Base-by-base conservation (phyloP, 192 early-diverging fungal genomes). In the Paraglomus brasilianum region DNA sequence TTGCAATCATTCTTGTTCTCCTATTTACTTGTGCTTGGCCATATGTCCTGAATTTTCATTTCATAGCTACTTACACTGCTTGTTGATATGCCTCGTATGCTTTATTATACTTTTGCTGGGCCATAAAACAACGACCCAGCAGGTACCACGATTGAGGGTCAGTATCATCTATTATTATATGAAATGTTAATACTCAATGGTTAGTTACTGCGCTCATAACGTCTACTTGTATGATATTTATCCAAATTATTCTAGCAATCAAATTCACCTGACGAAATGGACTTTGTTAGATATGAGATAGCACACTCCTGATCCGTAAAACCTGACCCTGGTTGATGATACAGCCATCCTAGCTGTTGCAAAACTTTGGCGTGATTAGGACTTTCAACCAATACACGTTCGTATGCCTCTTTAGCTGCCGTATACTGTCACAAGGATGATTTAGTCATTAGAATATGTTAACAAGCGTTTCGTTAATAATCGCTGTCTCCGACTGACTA, bases 21-120 rank as follows among this genome's bases (percentile, higher is more conserved):
- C 30, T 30, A 30, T 30, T 30, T 30, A 30, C 30, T 30, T 30
- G 3, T 30, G 30, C 30, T 1, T 30, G 30, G n/a, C 3, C 30
- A 30, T 30, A 30, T 3, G 30, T 30, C 30, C 30, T 30, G 30
- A 2, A 30, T 30, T 30, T 45, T 14, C n/a, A 73, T 24, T 30
- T 30, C 9, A 61, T 30, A 2, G 45, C 14, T 58, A 59, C 67
- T 69, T 59, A 69, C 5, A 99, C 95, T 9, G 96, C 96, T 73
- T 96, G 93, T 81, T 99, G 96, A 76, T 98, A 99, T 0, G 93
- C 92, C 66, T 96, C 92, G 80, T 98, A 98, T 0, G 97, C 97
- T 72, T 95, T 92, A 75, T 89, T 94, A 80, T 88, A 94, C 60
- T 95, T 93, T 70, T 90, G 88, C 81, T 95, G 91, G 6, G 90